Percentiles rank a stretch among this genome's conserved stretches.
These are phyloP conservation scores for Hypericum androsaemum DNA, from an alignment of 345 rosid genomes.

Conservation along the genomic window DNA sequence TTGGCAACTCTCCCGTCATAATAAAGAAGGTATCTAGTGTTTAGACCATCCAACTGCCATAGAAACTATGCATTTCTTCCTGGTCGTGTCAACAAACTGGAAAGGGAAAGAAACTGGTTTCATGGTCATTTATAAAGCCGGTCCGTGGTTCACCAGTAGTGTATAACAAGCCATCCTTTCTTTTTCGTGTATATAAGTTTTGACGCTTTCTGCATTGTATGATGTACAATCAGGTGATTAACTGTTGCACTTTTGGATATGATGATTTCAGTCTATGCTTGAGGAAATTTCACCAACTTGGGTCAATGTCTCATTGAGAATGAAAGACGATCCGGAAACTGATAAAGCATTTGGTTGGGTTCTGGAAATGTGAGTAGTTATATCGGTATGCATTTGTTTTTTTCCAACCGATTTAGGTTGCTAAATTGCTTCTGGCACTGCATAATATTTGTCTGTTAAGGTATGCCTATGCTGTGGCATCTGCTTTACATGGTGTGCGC, in stretches of 20 bases:
- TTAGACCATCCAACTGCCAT: too few species aligned
- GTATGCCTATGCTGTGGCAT: conserved; percentile 97
- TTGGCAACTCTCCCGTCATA: conserved; percentile 77
- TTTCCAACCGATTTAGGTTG: conserved; percentile 7
- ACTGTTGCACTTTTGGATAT: too few species aligned
- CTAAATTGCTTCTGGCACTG: conserved; percentile 3
- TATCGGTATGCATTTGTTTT: conserved; percentile 7
- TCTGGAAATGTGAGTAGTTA: conserved; percentile 72
- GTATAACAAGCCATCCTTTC: too few species aligned
- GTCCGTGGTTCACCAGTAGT: too few species aligned
- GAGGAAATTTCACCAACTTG: conserved; percentile 93
- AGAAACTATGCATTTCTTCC: too few species aligned
- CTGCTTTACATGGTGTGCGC: conserved; percentile 86
- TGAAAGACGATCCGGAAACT: conserved; percentile 92
- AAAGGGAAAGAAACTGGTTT: too few species aligned
- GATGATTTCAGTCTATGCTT: conserved; percentile 40
- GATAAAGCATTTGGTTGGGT: conserved; percentile 98
- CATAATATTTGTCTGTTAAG: conserved; percentile 30
- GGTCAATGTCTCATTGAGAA: conserved; percentile 86
- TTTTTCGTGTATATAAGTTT: too few species aligned
- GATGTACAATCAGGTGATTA: too few species aligned
- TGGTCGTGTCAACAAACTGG: too few species aligned
- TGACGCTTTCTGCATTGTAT: too few species aligned
- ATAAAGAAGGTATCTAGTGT: conserved; percentile 40
- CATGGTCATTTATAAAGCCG: too few species aligned